A percentile compares a stretch with the other conserved stretches of the same genome.
These are phyloP conservation scores for Globisporangium alternatum DNA, from an alignment of 352 stramenopile genomes.

Conservation along the genomic window DNA sequence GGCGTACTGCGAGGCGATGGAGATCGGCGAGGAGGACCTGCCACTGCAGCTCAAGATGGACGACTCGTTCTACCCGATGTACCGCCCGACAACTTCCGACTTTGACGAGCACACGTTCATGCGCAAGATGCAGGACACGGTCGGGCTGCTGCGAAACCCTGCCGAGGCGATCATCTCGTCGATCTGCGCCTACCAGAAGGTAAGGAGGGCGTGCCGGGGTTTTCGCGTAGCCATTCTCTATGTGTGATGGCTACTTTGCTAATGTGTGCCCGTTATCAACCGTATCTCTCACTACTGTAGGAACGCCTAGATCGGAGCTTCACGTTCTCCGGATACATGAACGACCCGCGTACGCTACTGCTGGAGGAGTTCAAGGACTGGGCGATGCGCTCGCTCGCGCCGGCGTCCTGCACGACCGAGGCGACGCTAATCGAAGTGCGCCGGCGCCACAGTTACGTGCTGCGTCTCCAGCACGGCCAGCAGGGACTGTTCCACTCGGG, in stretches of 20 bases:
- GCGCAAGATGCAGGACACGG: conserved; percentile 86
- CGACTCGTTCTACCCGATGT: conserved; percentile 75
- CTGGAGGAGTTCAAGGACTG: conserved; percentile 87
- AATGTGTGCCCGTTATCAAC: not conserved
- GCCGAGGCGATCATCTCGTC: conserved; percentile 84
- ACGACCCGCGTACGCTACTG: conserved; percentile 77
- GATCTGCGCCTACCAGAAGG: conserved; percentile 80
- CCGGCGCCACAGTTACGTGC: conserved; percentile 69
- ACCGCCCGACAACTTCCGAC: conserved; percentile 70
- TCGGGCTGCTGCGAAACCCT: conserved; percentile 73
- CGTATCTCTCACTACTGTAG: conserved; percentile 13
- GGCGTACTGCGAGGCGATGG: conserved; percentile 83
- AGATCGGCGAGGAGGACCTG: conserved; percentile 78
- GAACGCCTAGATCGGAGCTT: conserved; percentile 77
- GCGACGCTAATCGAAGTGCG: conserved; percentile 74
- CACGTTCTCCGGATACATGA: conserved; percentile 76
- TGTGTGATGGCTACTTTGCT: conserved; percentile 3
- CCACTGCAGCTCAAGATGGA: conserved; percentile 84
- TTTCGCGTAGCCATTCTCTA: not conserved
- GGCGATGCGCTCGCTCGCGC: conserved; percentile 75
- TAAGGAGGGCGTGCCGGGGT: conserved; percentile 7
- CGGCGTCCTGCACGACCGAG: conserved; percentile 74
- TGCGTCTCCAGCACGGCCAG: conserved; percentile 76
- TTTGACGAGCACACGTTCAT: conserved; percentile 88
- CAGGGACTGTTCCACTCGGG: conserved; percentile 80